Conservation (phyloP, 1,139 yeast genomes). For the Hemisphaericaspora subhashii region DNA sequence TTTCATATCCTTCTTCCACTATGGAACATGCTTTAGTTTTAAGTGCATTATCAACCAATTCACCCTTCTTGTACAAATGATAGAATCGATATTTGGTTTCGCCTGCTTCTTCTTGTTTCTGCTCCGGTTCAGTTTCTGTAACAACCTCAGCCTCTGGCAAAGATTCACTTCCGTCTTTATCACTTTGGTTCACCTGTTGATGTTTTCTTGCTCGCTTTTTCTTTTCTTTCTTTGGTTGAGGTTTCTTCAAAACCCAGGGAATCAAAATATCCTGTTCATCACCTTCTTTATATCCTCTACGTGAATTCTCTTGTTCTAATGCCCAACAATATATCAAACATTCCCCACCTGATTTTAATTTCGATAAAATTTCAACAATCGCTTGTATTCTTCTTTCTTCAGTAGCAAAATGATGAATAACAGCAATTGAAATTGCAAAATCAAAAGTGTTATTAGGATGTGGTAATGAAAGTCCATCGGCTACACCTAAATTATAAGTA, state of each 20-base stretch:
- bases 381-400: slow-evolving; percentile 76
- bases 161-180: slow-evolving; percentile 15
- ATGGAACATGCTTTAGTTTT: slow-evolving; percentile 66
- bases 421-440: slow-evolving; percentile 94
- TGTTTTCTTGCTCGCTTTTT: slow-evolving; percentile 16
- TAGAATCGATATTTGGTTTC: slow-evolving; percentile 79
- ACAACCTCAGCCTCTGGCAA: slow-evolving; percentile 16
- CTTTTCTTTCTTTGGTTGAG: slow-evolving; percentile 30
- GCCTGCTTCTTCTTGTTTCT: slow-evolving; percentile 22
- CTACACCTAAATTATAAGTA: slow-evolving; percentile 49
- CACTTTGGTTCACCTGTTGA: slow-evolving; percentile 5
- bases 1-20: slow-evolving; percentile 78
- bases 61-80: slow-evolving; percentile 83
- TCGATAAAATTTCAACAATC: slow-evolving; percentile 62
- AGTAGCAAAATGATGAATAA: slow-evolving; percentile 93
- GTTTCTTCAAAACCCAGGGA: slow-evolving; percentile 82
- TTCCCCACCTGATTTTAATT: slow-evolving; percentile 59
- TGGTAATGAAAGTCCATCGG: slow-evolving; percentile 77
- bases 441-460: slow-evolving; percentile 64
- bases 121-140: slow-evolving; percentile 17
- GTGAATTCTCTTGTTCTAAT: slow-evolving; percentile 79
- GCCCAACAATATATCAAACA: slow-evolving; percentile 95
- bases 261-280: slow-evolving; percentile 92
- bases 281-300: slow-evolving; percentile 86
- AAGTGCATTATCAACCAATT: slow-evolving; percentile 65